Conservation (phyloP, 805 yeast species). For the Naumovozyma dairenensis region DNA sequence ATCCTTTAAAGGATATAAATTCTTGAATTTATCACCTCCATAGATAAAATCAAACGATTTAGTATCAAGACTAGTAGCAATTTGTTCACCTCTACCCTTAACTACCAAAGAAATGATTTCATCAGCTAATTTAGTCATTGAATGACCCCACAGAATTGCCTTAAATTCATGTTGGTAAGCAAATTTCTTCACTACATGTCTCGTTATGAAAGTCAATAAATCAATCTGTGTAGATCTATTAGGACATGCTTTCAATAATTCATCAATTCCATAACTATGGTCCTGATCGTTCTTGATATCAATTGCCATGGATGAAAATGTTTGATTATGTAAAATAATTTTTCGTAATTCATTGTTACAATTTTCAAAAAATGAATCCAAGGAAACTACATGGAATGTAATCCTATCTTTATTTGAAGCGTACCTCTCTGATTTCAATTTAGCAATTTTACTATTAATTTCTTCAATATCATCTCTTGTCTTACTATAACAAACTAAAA, state of each 20-base stretch:
- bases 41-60: conserved; percentile 17
- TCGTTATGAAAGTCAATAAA: conserved; percentile 37
- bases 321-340: conserved; percentile 28
- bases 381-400: conserved; percentile 32
- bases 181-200: conserved; percentile 36
- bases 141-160: conserved; percentile 55
- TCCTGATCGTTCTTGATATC: neutral
- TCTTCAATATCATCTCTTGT: conserved; percentile 29
- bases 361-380: conserved; percentile 33
- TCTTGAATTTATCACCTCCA: conserved; percentile 29
- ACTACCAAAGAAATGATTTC: conserved; percentile 70
- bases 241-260: conserved; percentile 22
- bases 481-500: conserved; percentile 35
- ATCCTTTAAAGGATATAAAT: conserved; percentile 67
- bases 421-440: conserved; percentile 13
- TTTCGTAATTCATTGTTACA: conserved; percentile 23
- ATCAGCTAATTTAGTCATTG: conserved; percentile 77
- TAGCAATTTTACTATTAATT: conserved; percentile 9
- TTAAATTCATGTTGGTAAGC: conserved; percentile 39
- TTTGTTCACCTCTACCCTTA: conserved; percentile 72
- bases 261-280: conserved; percentile 2
- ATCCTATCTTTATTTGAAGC: conserved; percentile 28
- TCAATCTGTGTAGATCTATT: conserved; percentile 62
- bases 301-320: conserved; percentile 8
- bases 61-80: conserved; percentile 45